These are phyloP conservation scores for Globisporangium nagaii DNA, from an alignment of 352 stramenopile genomes.

Conservation along the genomic window DNA sequence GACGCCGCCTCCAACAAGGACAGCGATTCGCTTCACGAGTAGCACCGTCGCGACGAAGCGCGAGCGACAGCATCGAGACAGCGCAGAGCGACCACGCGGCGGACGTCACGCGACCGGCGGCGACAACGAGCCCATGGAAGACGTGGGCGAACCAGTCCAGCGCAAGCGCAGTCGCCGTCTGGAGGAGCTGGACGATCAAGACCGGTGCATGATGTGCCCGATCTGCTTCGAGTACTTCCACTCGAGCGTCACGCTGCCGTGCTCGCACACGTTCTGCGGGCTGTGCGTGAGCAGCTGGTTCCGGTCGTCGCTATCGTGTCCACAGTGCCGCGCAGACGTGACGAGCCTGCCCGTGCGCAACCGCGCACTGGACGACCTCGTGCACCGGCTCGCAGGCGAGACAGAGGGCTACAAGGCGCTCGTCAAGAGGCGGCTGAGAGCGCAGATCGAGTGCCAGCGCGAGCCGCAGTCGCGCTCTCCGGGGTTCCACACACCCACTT, in stretches of 20 bases:
- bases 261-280: slow-evolving; percentile 83
- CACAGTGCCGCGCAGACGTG: slow-evolving; percentile 64
- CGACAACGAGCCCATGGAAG: slow-evolving; percentile 9
- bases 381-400: slow-evolving; percentile 59
- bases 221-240: slow-evolving; percentile 84
- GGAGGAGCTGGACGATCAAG: slow-evolving; percentile 32
- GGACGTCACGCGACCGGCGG: too few species aligned
- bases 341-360: slow-evolving; percentile 71
- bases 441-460: slow-evolving; percentile 17
- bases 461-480: neutral
- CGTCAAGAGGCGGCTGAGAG: slow-evolving; percentile 26
- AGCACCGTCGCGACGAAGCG: slow-evolving; percentile 16
- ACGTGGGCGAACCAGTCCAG: neutral
- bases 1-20: slow-evolving; percentile 10
- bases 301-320: slow-evolving; percentile 65
- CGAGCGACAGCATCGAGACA: slow-evolving; percentile 18
- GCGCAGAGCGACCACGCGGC: slow-evolving; percentile 1
- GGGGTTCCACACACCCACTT: neutral
- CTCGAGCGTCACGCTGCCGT: slow-evolving; percentile 67
- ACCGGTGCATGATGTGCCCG: slow-evolving; percentile 72
- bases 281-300: slow-evolving; percentile 80
- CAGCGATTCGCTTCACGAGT: neutral
- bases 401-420: slow-evolving; percentile 51
- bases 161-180: slow-evolving; percentile 14
- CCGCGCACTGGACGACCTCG: slow-evolving; percentile 74